Base-by-base conservation (phyloP, 2,329 filamentous ascomycete genomes). In the Thielaviopsis euricoi region DNA sequence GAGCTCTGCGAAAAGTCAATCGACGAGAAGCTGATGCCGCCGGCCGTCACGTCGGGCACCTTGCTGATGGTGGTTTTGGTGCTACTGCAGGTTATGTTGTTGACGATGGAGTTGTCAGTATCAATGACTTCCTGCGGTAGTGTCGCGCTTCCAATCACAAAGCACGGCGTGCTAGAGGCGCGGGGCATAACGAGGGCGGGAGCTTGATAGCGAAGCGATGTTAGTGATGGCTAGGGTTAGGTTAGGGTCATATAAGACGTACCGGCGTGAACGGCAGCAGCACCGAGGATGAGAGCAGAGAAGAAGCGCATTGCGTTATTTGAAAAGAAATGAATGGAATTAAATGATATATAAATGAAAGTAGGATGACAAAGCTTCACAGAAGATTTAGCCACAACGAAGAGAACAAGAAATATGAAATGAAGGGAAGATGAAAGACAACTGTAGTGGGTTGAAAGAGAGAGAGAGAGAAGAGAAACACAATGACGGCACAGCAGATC, bases 11-110 rank as follows among this genome's bases (percentile, higher is more conserved):
- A 71, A 67, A 82, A 83, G 73, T 82, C 76, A 69, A 83, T 72
- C 53, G 67, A 64, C 5, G 76, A 80, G 67, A 79, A 82, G 19
- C 71, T 71, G 7, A 74, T 68, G 59, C 65, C 66, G 61, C 74
- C 76, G 2, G 76, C 75, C 2, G 72, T 73, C 4, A 81, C 78
- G 63, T 83, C 79, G 5, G 80, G 80, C 3, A 82, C 77, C 57
- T 69, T 71, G 13, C 69, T 67, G 59, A 82, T 68, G 6, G 79
- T 82, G 5, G 67, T 79, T 21, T 63, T 64, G 17, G 68, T 66
- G 21, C 64, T 63, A 65, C 72, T 69, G 71, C 79, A 82, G 50
- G 76, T 81, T 15, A 82, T 68, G 43, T 63, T 66, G 51, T 64
- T 62, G 58, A 71, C 67, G 58, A 82, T 67, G 13, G 65, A 62